Base-by-base conservation (phyloP, 371 early-diverging fungal genomes). In the Homolaphlyctis polyrhiza region DNA sequence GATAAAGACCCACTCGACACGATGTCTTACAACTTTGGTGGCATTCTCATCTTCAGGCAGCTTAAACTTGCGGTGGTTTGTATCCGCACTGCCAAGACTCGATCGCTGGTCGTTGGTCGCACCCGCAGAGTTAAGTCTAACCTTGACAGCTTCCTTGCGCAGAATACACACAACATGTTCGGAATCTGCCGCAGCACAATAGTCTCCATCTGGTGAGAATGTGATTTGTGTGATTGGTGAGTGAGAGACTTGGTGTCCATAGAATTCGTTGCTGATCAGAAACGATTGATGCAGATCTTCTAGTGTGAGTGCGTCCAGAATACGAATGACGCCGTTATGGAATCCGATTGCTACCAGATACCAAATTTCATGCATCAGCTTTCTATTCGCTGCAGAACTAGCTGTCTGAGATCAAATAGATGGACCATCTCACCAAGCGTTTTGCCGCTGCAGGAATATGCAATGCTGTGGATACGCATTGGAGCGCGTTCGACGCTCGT, bases 1-100 rank as follows among this genome's bases (percentile, higher is more conserved):
- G 21, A 77, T 62, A 45, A 74, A 70, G 0, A 61, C 72, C 80
- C 80, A 80, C 27, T 75, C 71, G 2, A 62, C 35, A 6, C 68
- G 66, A 6, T 52, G 51, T 1, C 68, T 63, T 58, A 63, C 25
- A 51, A 66, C 1, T 63, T 60, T 13, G 51, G 45, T n/a, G n/a
- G 11, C 32, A 21, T 25, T 25, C 3, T 55, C 8, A 2, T 27
- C 30, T 11, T 55, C 55, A 3, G 5, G n/a, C 47, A 47, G 3
- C 18, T 47, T 47, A 25, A 47, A 2, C 8, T 18, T 3, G 47
- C 18, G 47, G n/a, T 4, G 3, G 2, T 25, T 18, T 18, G n/a
- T 47, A 25, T 25, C 47, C 18, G 47, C 47, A 47, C 47, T 47
- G 3, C 47, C 47, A 3, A 47, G 18, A 25, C 47, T 47, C 8